Base-by-base conservation (phyloP, 1,139 yeast species). In the Pichia cactophila region DNA sequence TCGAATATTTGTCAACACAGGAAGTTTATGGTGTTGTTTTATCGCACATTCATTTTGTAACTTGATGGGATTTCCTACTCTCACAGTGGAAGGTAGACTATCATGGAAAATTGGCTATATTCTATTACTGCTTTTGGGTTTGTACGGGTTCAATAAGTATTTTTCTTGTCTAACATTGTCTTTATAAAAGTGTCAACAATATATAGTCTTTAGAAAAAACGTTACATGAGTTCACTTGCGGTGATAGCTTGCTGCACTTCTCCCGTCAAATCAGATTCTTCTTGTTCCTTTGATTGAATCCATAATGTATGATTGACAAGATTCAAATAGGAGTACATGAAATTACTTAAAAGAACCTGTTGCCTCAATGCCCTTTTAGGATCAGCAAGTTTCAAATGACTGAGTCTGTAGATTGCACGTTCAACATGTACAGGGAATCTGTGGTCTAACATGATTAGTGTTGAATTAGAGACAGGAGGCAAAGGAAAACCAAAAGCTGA, bases 241-340 rank as follows among this genome's bases (percentile, higher is more conserved):
- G 23, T 35, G 6, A 17, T 17, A 16, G 38, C 38, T n/a, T 35
- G 38, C 38, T 35, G 38, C n/a, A 16, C 20, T 10, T 37, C 28
- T 5, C n/a, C 28, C 5, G 28, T 12, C 28, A 37, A 37, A 5
- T 28, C 49, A 23, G 41, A 46, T 28, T 49, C 50, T 26, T 59
- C 61, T 39, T 59, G 61, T 46, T 58, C 58, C 41, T 61, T 62
- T 41, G 81, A 88, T 59, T 85, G 90, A 56, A 85, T 67, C 65
- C 83, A 87, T 57, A 85, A 71, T 8, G 92, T 83, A 60, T 90
- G 97, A 66, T 92, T 95, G 51, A 92, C 96, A 66, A 92, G 73
- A 63, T 92, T 92, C 72, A 92, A 76, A 68, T 92, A 92, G 0
- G 97, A 94, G 65, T 92, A 92, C 98, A 92, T 92, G 75, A 92